Evolutionary conservation across 306 rosid species (phyloP).

Genomic region (Heteromeles arbutifolia): DNA sequence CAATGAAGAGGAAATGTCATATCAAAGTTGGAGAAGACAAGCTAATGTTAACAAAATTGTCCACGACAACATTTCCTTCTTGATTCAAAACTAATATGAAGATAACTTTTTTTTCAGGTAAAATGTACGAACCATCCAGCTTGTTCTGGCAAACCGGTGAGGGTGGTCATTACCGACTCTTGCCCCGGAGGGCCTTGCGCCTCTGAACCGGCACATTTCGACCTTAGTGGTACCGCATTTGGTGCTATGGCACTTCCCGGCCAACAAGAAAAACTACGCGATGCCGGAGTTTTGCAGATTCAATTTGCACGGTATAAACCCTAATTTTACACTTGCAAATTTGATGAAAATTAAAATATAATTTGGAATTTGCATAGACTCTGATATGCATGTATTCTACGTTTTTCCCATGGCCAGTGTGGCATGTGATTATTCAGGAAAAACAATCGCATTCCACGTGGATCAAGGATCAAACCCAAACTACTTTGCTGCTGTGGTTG

Average conservation of each 20-base stretch:
- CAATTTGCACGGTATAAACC: slow-evolving; percentile 19
- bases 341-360: background rate
- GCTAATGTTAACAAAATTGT: too few relatives aligned
- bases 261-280: slow-evolving; percentile 23
- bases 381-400: background rate
- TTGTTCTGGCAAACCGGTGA: slow-evolving; percentile 32
- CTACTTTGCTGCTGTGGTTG: slow-evolving; percentile 29
- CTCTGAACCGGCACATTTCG: slow-evolving; percentile 30
- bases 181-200: slow-evolving; percentile 33
- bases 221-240: slow-evolving; percentile 45
- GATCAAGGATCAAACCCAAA: slow-evolving; percentile 28
- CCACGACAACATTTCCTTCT: too few relatives aligned
- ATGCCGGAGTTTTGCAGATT: slow-evolving; percentile 25
- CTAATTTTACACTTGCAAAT: background rate
- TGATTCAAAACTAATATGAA: background rate
- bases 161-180: slow-evolving; percentile 33
- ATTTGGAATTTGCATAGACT: too few relatives aligned
- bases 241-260: slow-evolving; percentile 42
- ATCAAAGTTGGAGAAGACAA: too few relatives aligned
- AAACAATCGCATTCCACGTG: slow-evolving; percentile 26
- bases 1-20: too few relatives aligned
- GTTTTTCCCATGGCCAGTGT: slow-evolving; percentile 9
- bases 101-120: slow-evolving; percentile 4
- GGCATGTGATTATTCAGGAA: slow-evolving; percentile 32
- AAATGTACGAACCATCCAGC: slow-evolving; percentile 21